Evolutionary conservation across 2,329 filamentous ascomycete genomes (phyloP), one percentile per base, ranked within the genome.

Genomic region (Phialemoniopsis sp.): DNA sequence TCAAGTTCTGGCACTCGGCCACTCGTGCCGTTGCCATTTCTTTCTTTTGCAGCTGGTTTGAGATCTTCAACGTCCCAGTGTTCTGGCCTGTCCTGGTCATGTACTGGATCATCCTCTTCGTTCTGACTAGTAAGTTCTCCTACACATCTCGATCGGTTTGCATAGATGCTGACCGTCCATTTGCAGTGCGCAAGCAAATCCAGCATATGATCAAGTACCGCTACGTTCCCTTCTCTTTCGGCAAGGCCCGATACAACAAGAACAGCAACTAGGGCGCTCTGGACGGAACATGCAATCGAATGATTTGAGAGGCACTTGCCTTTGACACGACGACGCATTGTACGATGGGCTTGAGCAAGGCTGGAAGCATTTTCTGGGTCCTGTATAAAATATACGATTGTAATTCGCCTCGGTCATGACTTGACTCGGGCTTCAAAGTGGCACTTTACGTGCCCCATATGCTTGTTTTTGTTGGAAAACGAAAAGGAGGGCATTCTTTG

Each of bases 161-260:
- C 14, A 17, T 16, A 12, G 32, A 15, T 17, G 38, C 34, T 35
- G 32, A 36, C 36, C 47, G 15, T 16, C 8, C 30, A 8, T 32
- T n/a, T 16, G 21, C 53, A 95, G 89, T 98, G 93, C 82, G 93
- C 67, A 88, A 93, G 74, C 93, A 98, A 71, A 98, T 98, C 54
- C 93, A 98, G 72, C 93, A 97, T 71, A 98, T 98, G 93, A 91
- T 98, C 78, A 98, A 97, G 74, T 98, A 97, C 73, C 88, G 91
- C 68, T 98, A 95, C 61, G 89, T 95, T 21, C 89, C 90, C 31
- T 95, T 96, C 70, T 84, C 87, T 31, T 81, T 95, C 50, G 90
- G 90, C 65, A 96, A 96, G 79, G 76, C 87, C 48, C 82, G 79
- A 59, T 94, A 93, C 63, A 71, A 65, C 59, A 84, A 82, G 70